Base-by-base conservation (phyloP, 1,284 basidiomycete species). In the Naganishia sp. region DNA sequence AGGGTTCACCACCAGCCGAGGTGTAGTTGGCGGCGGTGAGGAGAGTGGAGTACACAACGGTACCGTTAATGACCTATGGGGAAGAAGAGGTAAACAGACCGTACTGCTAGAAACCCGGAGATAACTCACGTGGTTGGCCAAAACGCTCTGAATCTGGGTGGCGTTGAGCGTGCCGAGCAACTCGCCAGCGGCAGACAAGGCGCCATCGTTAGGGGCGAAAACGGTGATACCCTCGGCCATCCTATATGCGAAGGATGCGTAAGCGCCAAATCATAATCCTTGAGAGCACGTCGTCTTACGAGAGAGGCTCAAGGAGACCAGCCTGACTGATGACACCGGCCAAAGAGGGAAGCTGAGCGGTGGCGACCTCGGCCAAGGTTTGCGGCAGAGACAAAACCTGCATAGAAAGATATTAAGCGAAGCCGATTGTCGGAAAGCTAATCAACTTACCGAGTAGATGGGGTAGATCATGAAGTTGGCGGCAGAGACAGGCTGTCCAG, bases 151-250 rank as follows among this genome's bases (percentile, higher is more conserved):
- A 46, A 87, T 64, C 1, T 83, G 80, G 0, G 84, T 83, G 13
- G 71, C 63, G 72, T 87, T 87, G 28, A 80, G 77, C 39, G 76
- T 68, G 36, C 66, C 75, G n/a, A 86, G 70, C 28, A 77, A 65
- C 2, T 79, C 70, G 10, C 83, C 72, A 0, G 81, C 79, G 0
- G 78, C 79, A 39, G 72, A 67, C 50, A 89, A 70, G 2, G 86
- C 87, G 2, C 76, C 76, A 70, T 87, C 81, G 67, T 80, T 82
- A 3, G 89, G 89, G 1, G 86, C 85, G 75, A 91, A 90, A 55
- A 90, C 72, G 0, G 90, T 91, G 68, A 88, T 83, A 4, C 88
- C 89, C n/a, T 72, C 75, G 4, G 81, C 73, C 0, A 70, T 68
- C 10, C 64, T 65, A 21, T 18, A 13, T 18, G 1, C 10, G 3